A percentile compares a stretch with the other conserved stretches of the same genome.
Conservation (phyloP, 1,284 basidiomycete species). For the Irpex rosettiformis region DNA sequence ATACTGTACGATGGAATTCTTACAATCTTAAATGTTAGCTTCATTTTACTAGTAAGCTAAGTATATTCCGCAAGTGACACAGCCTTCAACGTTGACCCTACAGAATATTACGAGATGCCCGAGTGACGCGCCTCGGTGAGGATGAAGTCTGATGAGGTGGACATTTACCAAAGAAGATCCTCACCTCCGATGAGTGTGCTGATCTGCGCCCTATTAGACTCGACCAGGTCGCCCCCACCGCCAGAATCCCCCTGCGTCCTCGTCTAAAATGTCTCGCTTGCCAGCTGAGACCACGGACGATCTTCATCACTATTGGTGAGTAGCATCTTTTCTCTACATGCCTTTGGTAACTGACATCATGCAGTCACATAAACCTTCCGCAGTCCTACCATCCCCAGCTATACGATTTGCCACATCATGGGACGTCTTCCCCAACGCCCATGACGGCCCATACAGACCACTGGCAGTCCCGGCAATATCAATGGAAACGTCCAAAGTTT, state of each 20-base stretch:
- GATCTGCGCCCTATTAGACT: conserved; percentile 12
- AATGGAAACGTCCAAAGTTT: conserved; percentile 81
- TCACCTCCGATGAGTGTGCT: background rate
- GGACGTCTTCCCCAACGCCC: conserved; percentile 31
- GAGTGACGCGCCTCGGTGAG: background rate
- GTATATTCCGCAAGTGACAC: no score
- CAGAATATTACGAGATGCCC: background rate
- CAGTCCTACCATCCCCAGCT: background rate
- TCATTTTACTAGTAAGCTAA: no score
- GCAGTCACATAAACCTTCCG: background rate
- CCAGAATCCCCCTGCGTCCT: conserved; percentile 18
- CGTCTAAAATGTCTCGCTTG: conserved; percentile 27
- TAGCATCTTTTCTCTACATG: background rate
- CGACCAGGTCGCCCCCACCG: conserved; percentile 12
- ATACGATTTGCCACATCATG: conserved; percentile 17
- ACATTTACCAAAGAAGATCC: background rate
- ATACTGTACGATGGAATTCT: no score
- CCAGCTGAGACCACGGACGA: conserved; percentile 49
- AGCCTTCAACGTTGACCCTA: no score
- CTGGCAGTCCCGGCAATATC: conserved; percentile 44
- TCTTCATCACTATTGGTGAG: conserved; percentile 39
- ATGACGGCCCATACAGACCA: no score
- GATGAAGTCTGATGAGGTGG: background rate
- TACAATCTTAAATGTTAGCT: no score
- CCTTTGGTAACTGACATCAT: background rate